phyloP scores from a whole-genome alignment of 192 early-diverging fungal species.

The Spizellomyces sp. region DNA sequence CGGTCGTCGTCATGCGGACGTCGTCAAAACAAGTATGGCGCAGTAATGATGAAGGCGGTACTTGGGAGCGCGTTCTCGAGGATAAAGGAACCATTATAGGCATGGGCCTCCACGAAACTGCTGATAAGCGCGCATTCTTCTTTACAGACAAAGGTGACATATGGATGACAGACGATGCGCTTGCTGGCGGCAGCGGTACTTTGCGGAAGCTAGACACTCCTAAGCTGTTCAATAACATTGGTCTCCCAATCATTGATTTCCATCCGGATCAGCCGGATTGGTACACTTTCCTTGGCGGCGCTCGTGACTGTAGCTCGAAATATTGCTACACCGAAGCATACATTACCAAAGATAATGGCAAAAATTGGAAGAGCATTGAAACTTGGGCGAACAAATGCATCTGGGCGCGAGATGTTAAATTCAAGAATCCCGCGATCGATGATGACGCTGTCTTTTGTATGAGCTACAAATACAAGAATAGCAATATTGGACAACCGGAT shows the following conservation, averaged over 20 bases:
- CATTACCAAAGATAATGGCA: constrained; percentile 71
- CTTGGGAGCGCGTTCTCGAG: constrained; percentile 61
- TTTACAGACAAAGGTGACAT: constrained; percentile 38
- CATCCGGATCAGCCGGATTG: constrained; percentile 86
- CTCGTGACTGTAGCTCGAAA: constrained; percentile 24
- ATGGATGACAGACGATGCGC: constrained; percentile 38
- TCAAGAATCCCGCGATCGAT: constrained; percentile 47
- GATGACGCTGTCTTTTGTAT: constrained; percentile 78
- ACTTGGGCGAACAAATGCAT: constrained; percentile 85
- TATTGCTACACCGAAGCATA: constrained; percentile 73
- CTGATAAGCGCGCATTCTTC: constrained; percentile 58
- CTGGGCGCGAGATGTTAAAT: constrained; percentile 64
- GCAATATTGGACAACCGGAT: constrained; percentile 60
- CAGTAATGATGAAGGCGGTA: constrained; percentile 73
- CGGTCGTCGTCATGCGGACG: constrained; percentile 64
- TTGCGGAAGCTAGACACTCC: constrained; percentile 28
- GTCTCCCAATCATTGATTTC: constrained; percentile 79
- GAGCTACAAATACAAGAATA: constrained; percentile 62
- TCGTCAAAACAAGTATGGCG: constrained; percentile 64
- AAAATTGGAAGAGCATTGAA: constrained; percentile 70
- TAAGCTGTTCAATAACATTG: constrained; percentile 45
- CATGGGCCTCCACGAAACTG: constrained; percentile 73
- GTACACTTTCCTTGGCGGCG: constrained; percentile 78
- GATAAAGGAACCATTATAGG: constrained; percentile 52
- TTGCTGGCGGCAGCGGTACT: constrained; percentile 10